Base-by-base conservation (phyloP, 2,329 filamentous ascomycete species). In the Ophiostoma pallidulum region DNA sequence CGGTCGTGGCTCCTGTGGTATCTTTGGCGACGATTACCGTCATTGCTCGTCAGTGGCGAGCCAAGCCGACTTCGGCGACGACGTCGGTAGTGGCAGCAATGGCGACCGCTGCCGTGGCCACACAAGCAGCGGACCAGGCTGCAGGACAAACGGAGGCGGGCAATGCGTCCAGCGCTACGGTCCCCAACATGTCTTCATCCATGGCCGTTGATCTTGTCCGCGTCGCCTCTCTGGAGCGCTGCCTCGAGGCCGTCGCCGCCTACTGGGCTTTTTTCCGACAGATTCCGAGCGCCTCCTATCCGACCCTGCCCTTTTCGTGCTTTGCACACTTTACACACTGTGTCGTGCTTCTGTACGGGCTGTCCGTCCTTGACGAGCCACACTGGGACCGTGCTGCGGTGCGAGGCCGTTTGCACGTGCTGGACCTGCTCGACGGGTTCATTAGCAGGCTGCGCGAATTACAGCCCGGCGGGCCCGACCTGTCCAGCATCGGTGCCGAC, bases 311-410 rank as follows among this genome's bases (percentile, higher is more conserved):
- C 1, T 66, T 66, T 52, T 49, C 51, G 22, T 54, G 59, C 41
- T 65, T 61, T 54, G 59, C 59, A n/a, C 60, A 64, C 48, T 56
- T 66, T 31, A 57, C 59, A 8, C 60, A 62, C 36, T 61, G 58
- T 47, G 52, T 64, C 8, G 57, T 65, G 18, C 51, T 61, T 5
- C 56, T 68, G 7, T 61, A 62, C 50, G 58, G 55, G 16, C 55
- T 68, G 16, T 57, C 59, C 12, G 54, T 60, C 4, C 46, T 64
- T 8, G 62, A 68, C 38, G 65, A 68, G 39, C 61, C 64, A 2
- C 55, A 58, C 0, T 70, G 67, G 66, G 65, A 68, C 56, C 59
- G 65, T 2, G 51, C 54, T 9, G 58, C 57, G 14, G 59, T 64
- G 5, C 56, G 58, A 12, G 52, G 54, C 35, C 56, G 57, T 5